These are phyloP conservation scores for Cladorrhinum sp. DNA, from an alignment of 2,329 filamentous ascomycete species.

Conservation along the genomic window DNA sequence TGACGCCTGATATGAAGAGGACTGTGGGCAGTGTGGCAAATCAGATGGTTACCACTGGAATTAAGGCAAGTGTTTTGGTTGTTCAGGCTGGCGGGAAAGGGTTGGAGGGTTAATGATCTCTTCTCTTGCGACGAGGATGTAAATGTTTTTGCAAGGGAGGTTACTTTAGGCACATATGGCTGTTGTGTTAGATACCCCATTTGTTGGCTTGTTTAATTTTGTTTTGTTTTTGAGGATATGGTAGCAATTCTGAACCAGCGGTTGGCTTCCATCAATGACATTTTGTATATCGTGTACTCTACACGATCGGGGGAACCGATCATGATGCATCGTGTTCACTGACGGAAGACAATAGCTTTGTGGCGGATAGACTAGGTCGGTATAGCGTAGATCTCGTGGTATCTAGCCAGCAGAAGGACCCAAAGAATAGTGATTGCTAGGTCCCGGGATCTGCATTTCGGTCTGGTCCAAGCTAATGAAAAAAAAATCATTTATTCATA, in stretches of 20 bases:
- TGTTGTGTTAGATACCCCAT: neutral
- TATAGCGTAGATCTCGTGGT: too few species aligned
- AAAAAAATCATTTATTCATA: too few species aligned
- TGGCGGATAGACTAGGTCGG: too few species aligned
- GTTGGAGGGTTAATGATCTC: neutral
- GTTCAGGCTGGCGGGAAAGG: slow-evolving; percentile 55
- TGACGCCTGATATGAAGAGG: slow-evolving; percentile 39
- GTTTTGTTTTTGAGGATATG: neutral
- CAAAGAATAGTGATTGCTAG: too few species aligned
- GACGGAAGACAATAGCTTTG: too few species aligned
- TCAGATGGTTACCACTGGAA: slow-evolving; percentile 53
- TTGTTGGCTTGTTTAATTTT: neutral
- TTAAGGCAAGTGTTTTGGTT: slow-evolving; percentile 67
- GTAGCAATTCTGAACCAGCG: neutral
- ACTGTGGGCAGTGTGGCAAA: slow-evolving; percentile 60
- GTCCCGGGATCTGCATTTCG: too few species aligned
- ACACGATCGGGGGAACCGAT: too few species aligned
- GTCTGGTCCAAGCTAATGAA: too few species aligned
- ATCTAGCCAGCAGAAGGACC: too few species aligned
- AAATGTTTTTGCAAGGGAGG: slow-evolving; percentile 3
- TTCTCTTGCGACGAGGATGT: slow-evolving; percentile 24
- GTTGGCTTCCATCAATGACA: too few species aligned
- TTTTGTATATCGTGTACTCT: too few species aligned
- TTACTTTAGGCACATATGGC: neutral
- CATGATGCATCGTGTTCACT: too few species aligned